Percentiles rank a stretch among this genome's conserved stretches.
These are phyloP conservation scores for Citrullus mucosospermus DNA, from an alignment of 306 rosid species.

Conservation along the genomic window DNA sequence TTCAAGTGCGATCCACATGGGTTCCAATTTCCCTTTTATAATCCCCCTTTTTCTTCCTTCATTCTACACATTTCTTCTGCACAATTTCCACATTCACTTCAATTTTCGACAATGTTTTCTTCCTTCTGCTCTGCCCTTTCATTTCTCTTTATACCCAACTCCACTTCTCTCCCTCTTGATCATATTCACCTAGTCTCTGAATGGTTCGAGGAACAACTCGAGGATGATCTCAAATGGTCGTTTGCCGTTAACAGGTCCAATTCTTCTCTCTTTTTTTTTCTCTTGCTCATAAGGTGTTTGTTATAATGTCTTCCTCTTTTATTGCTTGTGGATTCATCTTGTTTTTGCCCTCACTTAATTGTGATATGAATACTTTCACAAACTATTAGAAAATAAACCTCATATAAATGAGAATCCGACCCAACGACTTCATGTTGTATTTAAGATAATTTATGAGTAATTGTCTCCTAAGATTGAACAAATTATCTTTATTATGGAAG, in stretches of 20 bases:
- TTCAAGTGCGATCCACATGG: neutral
- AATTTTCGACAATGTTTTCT: neutral
- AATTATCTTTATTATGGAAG: too few species aligned
- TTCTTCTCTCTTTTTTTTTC: neutral
- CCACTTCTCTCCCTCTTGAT: neutral
- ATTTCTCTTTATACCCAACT: neutral
- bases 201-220: conserved; percentile 24
- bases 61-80: neutral
- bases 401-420: too few species aligned
- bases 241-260: conserved; percentile 20
- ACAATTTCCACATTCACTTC: neutral
- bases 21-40: neutral
- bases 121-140: neutral
- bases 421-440: too few species aligned
- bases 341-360: neutral
- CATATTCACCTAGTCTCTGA: neutral
- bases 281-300: neutral
- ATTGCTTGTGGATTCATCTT: neutral
- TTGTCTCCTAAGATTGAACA: too few species aligned
- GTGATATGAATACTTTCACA: too few species aligned
- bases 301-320: neutral
- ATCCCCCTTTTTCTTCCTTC: neutral
- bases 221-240: conserved; percentile 31
- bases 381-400: too few species aligned
- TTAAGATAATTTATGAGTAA: too few species aligned